These are phyloP conservation scores for Pyrenochaeta sp. DNA, from an alignment of 2,329 filamentous ascomycete genomes.

Conservation along the genomic window DNA sequence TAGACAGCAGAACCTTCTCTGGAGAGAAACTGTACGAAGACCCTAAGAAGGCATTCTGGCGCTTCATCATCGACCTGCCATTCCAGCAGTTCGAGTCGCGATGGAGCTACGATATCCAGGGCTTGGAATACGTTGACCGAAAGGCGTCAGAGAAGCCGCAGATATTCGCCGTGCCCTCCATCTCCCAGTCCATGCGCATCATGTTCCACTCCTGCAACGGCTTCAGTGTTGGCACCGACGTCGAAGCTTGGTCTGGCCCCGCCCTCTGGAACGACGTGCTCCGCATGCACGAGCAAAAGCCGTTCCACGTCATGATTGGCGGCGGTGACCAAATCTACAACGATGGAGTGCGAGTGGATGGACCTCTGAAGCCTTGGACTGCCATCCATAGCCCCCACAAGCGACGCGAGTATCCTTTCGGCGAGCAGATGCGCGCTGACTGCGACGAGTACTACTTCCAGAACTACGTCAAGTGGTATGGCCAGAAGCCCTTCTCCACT, in stretches of 20 bases:
- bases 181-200: slow-evolving; percentile 71
- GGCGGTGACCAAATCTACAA: slow-evolving; percentile 89
- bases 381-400: slow-evolving; percentile 68
- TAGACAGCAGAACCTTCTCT: slow-evolving; percentile 46
- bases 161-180: slow-evolving; percentile 65
- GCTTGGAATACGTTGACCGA: slow-evolving; percentile 67
- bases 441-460: slow-evolving; percentile 71
- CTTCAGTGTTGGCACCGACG: slow-evolving; percentile 72
- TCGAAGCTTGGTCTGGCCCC: slow-evolving; percentile 68
- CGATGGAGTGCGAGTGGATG: slow-evolving; percentile 81
- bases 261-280: slow-evolving; percentile 72
- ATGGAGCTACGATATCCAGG: slow-evolving; percentile 80
- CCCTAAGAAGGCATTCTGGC: slow-evolving; percentile 66
- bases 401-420: slow-evolving; percentile 68
- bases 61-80: slow-evolving; percentile 67
- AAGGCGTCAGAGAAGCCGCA: slow-evolving; percentile 46
- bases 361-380: slow-evolving; percentile 76
- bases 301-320: slow-evolving; percentile 78
- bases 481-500: slow-evolving; percentile 68
- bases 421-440: slow-evolving; percentile 67
- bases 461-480: slow-evolving; percentile 73
- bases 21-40: slow-evolving; percentile 69
- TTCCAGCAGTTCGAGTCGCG: slow-evolving; percentile 76
- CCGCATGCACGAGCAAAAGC: slow-evolving; percentile 65
- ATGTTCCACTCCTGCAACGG: slow-evolving; percentile 76